Base-by-base conservation (phyloP, 225 moss, liverwort and hornwort species). In the Pseudoscleropodium purum region DNA sequence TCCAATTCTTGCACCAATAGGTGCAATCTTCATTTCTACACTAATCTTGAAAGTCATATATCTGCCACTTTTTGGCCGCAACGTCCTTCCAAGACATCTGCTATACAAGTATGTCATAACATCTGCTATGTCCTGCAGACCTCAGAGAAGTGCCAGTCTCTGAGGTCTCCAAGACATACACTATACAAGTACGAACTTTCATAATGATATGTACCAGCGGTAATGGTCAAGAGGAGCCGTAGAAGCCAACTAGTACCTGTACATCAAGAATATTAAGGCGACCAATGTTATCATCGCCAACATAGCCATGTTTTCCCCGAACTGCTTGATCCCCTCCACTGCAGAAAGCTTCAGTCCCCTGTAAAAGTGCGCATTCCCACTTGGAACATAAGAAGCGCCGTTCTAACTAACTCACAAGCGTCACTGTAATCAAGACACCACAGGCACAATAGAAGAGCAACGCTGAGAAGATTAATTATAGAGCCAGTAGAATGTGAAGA, bases 301-400 rank as follows among this genome's bases (percentile, higher is more conserved):
- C 95, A 86, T 99, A 99, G 68, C 99, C 99, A 87, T 96, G 92
- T 87, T 87, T 94, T 34, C 97, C 96, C 41, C 99, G 95, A 75
- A 96, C 96, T 61, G 95, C 95, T 86, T 97, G 93, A 92, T 99
- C 99, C 66, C 99, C 99, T 90, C 99, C 99, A 73, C 99, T 99
- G 90, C 99, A 99, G 86, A 99, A 99, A 27, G 99, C 97, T 86
- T 95, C 91, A 49, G 90, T 97, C 74, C 99, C 99, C 97, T 99
- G 96, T 82, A 87, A 87, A 83, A 91, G 62, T n/a, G 39, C 24
- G 54, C 34, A 54, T 79, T 77, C 60, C 64, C 43, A 79, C 76
- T 41, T 75, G 72, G 10, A 63, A 79, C 41, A 81, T 84, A 37
- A 75, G 76, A 84, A 27, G 6, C 31, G 66, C n/a, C 78, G 49